Base-by-base conservation (phyloP, 345 rosid genomes). In the Moringa oleifera region DNA sequence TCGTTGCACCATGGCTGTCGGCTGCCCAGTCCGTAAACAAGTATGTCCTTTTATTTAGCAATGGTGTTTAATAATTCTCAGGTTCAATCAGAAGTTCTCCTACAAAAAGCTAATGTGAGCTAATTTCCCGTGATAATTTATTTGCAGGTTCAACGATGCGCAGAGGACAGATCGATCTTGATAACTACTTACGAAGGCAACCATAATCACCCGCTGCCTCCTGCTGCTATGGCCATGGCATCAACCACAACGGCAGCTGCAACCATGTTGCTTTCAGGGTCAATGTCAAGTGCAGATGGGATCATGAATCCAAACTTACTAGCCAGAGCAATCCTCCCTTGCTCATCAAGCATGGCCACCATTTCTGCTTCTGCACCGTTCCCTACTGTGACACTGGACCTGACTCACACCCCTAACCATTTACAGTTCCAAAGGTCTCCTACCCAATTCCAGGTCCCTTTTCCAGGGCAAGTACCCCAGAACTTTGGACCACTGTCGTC, bases 341-440 rank as follows among this genome's bases (percentile, higher is more conserved):
- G 88, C 71, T 88, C 97, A 4, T 77, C 99, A 59, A 86, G 80
- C 68, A 71, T 90, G 97, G 99, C 97, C 0, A 90, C 99, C 0
- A 88, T 94, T 72, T 94, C 97, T 64, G 99, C 97, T 53, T 94
- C 99, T 0, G 97, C 97, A 0, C 97, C 97, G 11, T 94, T 94
- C 67, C 99, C 99, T 0, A 90, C 99, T 0, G 86, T 94, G 59
- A 94, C 99, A 31, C 66, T 94, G 61, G 99, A 94, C 88, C 95
- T 94, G 22, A 94, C 99, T 0, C 86, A 90, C 36, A 24, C 79
- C 20, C 86, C 91, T 6, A 87, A 79, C 62, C 84, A 85, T n/a
- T 36, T 77, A 18, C 90, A 84, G 23, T 50, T 64, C 65, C 93
- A 79, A 57, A 68, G 86, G 57, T 71, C 65, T 4, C 73, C 64